A percentile compares a stretch with the other conserved stretches of the same genome.
Evolutionary conservation across 2,329 filamentous ascomycete species (phyloP).

Genomic region (Neonectria faginata): DNA sequence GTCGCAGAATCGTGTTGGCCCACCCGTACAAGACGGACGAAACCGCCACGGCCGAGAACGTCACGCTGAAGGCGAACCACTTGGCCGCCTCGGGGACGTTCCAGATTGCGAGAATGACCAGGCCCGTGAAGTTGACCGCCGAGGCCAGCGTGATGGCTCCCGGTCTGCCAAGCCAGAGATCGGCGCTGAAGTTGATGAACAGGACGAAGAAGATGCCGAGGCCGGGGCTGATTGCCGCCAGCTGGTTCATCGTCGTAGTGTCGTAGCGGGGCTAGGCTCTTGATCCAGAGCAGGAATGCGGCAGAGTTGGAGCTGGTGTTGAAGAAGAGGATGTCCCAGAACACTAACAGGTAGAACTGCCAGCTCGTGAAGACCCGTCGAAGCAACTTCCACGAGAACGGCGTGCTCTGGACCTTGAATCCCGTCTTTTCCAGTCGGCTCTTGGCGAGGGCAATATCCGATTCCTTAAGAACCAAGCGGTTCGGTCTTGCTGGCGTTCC

Average conservation of each 20-base stretch:
- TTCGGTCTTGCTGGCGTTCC: constrained; percentile 33
- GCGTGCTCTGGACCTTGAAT: constrained; percentile 26
- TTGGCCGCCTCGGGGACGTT: constrained; percentile 34
- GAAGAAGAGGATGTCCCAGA: constrained; percentile 37
- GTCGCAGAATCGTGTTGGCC: constrained; percentile 33
- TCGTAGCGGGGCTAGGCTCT: constrained; percentile 33
- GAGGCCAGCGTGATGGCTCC: constrained; percentile 35
- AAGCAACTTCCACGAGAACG: constrained; percentile 23
- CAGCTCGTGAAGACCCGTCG: constrained; percentile 30
- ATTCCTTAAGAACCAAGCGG: constrained; percentile 24
- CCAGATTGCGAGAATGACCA: constrained; percentile 34
- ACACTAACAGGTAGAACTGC: constrained; percentile 31
- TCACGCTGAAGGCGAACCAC: constrained; percentile 37
- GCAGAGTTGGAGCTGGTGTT: constrained; percentile 33
- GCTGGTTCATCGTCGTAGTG: constrained; percentile 29
- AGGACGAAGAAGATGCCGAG: constrained; percentile 38
- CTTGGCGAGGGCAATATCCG: constrained; percentile 22
- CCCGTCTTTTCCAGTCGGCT: constrained; percentile 21
- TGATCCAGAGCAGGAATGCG: constrained; percentile 36
- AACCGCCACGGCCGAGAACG: constrained; percentile 33
- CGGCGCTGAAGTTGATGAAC: constrained; percentile 41
- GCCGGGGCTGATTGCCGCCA: constrained; percentile 34
- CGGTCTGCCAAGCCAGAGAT: constrained; percentile 34
- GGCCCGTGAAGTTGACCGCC: constrained; percentile 30
- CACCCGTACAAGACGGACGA: constrained; percentile 37